Percentiles rank a stretch among this genome's conserved stretches.
phyloP scores from a whole-genome alignment of 805 yeast genomes.

The Candida easanensis region DNA sequence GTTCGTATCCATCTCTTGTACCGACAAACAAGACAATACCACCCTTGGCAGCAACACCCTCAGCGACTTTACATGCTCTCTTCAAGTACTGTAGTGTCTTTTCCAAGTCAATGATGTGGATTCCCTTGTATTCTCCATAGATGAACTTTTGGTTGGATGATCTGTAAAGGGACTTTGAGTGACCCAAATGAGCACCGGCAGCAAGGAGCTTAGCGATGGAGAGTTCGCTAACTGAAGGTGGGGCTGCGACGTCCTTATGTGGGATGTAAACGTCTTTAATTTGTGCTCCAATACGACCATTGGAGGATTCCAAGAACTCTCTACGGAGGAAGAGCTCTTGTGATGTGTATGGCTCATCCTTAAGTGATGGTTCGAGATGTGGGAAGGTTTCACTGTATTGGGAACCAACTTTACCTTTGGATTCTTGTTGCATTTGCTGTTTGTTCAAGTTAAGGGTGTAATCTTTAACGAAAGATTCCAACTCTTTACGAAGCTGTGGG shows the following conservation, averaged over 20 bases:
- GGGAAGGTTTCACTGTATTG: conserved; percentile 42
- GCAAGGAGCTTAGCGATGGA: conserved; percentile 74
- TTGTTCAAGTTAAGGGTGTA: conserved; percentile 19
- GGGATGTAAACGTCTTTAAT: conserved; percentile 65
- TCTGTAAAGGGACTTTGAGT: conserved; percentile 75
- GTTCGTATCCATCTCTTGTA: conserved; percentile 71
- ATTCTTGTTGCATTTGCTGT: conserved; percentile 16
- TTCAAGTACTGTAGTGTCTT: conserved; percentile 73
- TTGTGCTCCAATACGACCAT: conserved; percentile 62
- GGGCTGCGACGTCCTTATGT: conserved; percentile 58
- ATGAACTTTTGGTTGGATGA: conserved; percentile 82
- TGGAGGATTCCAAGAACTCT: conserved; percentile 52
- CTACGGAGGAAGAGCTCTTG: conserved; percentile 80
- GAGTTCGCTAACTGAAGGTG: conserved; percentile 53
- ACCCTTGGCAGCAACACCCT: conserved; percentile 78
- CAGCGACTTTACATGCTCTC: conserved; percentile 81
- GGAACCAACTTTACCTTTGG: conserved; percentile 17
- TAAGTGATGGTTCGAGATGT: conserved; percentile 56
- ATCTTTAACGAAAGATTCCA: conserved; percentile 20
- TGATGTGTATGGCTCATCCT: conserved; percentile 63
- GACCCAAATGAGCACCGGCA: conserved; percentile 95
- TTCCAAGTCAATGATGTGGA: conserved; percentile 87
- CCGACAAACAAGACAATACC: conserved; percentile 87
- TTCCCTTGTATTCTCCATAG: conserved; percentile 85
- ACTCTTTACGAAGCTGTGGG: conserved; percentile 19